A percentile compares a stretch with the other conserved stretches of the same genome.
Evolutionary conservation across 257 asterid species (phyloP).

Genomic region (Solanum corneliomulleri): DNA sequence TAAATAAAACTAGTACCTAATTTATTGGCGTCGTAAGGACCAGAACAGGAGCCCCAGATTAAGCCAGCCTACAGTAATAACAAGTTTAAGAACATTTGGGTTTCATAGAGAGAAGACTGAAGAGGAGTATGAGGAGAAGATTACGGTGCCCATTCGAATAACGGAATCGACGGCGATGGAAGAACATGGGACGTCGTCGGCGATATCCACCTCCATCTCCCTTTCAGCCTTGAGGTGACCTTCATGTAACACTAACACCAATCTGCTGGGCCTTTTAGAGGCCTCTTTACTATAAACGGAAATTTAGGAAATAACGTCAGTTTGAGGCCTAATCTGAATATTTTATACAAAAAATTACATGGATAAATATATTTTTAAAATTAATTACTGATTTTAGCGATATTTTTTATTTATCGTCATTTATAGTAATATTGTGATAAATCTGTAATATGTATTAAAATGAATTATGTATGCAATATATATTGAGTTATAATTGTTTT

Average conservation of each 20-base stretch:
- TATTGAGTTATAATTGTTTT: too few relatives aligned
- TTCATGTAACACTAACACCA: not conserved
- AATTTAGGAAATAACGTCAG: too few relatives aligned
- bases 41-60: constrained; percentile 76
- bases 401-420: too few relatives aligned
- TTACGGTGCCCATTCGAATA: constrained; percentile 55
- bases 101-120: not conserved
- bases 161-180: constrained; percentile 63
- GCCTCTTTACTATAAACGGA: too few relatives aligned
- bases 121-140: not conserved
- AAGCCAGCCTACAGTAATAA: constrained; percentile 54
- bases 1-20: constrained; percentile 15
- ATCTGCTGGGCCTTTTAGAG: not conserved
- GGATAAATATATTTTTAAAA: too few relatives aligned
- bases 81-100: not conserved
- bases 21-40: constrained; percentile 52
- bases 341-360: too few relatives aligned
- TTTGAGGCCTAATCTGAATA: too few relatives aligned
- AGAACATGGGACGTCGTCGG: constrained; percentile 53
- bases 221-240: not conserved
- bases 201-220: constrained; percentile 32
- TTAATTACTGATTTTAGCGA: too few relatives aligned
- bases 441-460: too few relatives aligned
- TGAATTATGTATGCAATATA: too few relatives aligned
- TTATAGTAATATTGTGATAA: too few relatives aligned